Evolutionary conservation across 768 basidiomycete species (phyloP).

Genomic region (Strobilomyces echinocephalus): DNA sequence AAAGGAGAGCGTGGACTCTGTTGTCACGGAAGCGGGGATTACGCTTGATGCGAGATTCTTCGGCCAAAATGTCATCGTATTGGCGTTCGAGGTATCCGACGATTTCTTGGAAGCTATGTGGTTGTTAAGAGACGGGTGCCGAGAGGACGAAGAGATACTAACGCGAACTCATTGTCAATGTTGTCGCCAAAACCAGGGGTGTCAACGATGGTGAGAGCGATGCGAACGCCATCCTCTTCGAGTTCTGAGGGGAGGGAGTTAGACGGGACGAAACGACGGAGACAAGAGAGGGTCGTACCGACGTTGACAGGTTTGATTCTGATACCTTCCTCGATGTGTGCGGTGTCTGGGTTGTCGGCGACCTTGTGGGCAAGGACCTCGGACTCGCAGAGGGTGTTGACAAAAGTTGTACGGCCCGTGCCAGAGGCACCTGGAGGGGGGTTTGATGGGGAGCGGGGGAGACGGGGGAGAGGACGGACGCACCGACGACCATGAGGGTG

Average conservation of each 20-base stretch:
- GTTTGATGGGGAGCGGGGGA: not conserved
- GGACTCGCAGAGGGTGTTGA: constrained; percentile 98
- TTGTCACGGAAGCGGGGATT: constrained; percentile 99
- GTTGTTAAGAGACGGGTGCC: constrained; percentile 6
- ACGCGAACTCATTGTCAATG: constrained; percentile 99
- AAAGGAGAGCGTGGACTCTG: constrained; percentile 91
- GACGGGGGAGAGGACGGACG: constrained; percentile 29
- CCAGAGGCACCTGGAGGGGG: constrained; percentile 83
- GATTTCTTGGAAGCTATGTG: constrained; percentile 87
- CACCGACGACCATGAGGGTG: constrained; percentile 97
- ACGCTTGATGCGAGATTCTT: constrained; percentile 98
- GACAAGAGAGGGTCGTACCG: constrained; percentile 41
- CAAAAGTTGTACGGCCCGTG: constrained; percentile 95
- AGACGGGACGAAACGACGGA: not conserved
- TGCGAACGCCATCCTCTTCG: constrained; percentile 97
- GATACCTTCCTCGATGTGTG: constrained; percentile 91
- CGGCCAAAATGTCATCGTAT: constrained; percentile 98
- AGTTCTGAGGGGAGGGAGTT: constrained; percentile 55
- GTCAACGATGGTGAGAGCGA: constrained; percentile 96
- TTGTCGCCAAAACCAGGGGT: constrained; percentile 99
- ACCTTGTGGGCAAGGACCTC: constrained; percentile 88
- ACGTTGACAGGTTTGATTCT: constrained; percentile 93
- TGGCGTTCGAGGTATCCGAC: constrained; percentile 95
- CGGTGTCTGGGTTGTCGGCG: constrained; percentile 77
- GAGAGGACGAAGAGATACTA: constrained; percentile 33